Conservation (phyloP, 2,329 filamentous ascomycete genomes). For the Beauveria medogensis region DNA sequence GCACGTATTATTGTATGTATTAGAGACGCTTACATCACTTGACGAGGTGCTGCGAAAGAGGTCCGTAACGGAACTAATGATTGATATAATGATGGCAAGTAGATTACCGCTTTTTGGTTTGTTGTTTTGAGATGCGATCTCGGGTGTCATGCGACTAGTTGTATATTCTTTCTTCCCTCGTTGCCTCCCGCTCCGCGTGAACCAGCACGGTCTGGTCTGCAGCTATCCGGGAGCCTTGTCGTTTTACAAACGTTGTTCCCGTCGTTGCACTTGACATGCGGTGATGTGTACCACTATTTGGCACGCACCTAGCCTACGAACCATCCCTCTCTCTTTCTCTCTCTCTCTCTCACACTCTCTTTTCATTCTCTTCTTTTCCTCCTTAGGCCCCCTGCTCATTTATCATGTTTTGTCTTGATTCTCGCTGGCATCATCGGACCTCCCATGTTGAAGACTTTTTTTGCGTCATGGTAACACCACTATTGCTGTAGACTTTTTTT, state of each 20-base stretch:
- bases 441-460: too few relatives aligned
- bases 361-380: too few relatives aligned
- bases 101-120: background rate
- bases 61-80: background rate
- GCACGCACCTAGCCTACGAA: too few relatives aligned
- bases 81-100: background rate
- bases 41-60: background rate
- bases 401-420: too few relatives aligned
- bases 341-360: too few relatives aligned
- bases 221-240: background rate
- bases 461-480: too few relatives aligned
- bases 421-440: too few relatives aligned
- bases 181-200: background rate
- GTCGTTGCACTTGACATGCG: background rate
- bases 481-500: too few relatives aligned
- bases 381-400: too few relatives aligned
- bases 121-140: background rate
- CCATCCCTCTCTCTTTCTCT: too few relatives aligned
- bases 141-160: background rate
- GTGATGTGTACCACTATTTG: background rate
- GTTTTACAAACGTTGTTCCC: background rate
- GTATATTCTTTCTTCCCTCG: background rate
- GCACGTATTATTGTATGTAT: background rate
- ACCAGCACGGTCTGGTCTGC: background rate
- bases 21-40: background rate